These are phyloP conservation scores for Tuctoria greenei DNA, from an alignment of 176 grass and related monocot species.

Conservation along the genomic window DNA sequence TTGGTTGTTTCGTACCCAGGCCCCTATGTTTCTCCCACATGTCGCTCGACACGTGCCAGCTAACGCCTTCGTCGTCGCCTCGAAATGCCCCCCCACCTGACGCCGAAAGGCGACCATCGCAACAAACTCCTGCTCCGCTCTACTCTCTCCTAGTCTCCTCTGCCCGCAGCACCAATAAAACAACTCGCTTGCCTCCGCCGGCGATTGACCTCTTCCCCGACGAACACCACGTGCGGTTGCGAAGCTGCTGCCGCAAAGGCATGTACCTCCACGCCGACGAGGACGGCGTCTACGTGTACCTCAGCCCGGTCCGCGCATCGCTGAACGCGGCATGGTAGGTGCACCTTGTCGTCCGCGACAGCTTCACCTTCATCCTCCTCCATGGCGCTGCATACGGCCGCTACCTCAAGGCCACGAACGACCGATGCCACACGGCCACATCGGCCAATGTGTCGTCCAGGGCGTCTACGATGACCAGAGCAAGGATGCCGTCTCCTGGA, in stretches of 20 bases:
- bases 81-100: background rate
- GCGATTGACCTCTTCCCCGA: conserved; percentile 2
- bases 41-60: background rate
- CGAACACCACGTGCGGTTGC: background rate
- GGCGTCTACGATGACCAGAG: background rate
- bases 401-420: background rate
- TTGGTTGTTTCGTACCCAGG: background rate
- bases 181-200: background rate
- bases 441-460: background rate
- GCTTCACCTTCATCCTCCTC: background rate
- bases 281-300: background rate
- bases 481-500: background rate
- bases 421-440: background rate
- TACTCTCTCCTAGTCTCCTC: too few species aligned
- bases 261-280: background rate
- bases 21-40: background rate
- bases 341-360: background rate
- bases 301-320: background rate
- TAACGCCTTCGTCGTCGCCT: background rate
- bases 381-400: background rate
- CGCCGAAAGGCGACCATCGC: background rate
- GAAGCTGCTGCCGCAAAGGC: background rate
- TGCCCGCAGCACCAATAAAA: background rate
- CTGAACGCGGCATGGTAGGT: background rate
- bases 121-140: background rate